Evolutionary conservation across 169 alveolate genomes (phyloP), one percentile per base, ranked within the genome.

Genomic region (Cryptosporidium felis): DNA sequence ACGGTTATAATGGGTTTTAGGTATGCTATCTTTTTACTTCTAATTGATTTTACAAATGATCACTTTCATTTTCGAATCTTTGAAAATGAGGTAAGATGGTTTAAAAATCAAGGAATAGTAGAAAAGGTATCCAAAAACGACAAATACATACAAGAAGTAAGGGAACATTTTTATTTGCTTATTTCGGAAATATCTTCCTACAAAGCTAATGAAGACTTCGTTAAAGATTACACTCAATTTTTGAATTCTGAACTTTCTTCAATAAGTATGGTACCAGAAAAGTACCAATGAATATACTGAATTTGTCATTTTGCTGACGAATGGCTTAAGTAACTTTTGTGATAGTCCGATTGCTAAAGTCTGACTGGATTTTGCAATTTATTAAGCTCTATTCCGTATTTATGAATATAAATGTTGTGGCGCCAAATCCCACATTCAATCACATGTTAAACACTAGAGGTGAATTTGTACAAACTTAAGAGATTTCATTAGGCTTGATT

Each of bases 1-100:
- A 5, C 85, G 12, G 45, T 56, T 12, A 10, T 74, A 9, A 21
- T 74, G n/a, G 46, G 46, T n/a, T 74, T 74, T 26, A 74, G 85
- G 0, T 56, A 74, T 18, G 63, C 67, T 3, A 38, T 40, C 36
- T 51, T 74, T 21, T 18, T 53, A 28, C 65, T 74, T n/a, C 3
- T 74, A 18, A 32, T 38, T 8, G 66, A 49, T 36, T 18, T 34
- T 3, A 49, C 36, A 10, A 34, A 61, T n/a, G 51, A 42, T 23
- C 30, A 9, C 2, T 40, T 23, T 28, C 62, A 65, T 47, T 8
- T 23, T 5, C 18, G 30, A 45, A 45, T 65, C 3, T 53, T 65
- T 65, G 81, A 65, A 47, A 65, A 65, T 28, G 81, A 65, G 36
- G 18, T 65, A 14, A 21, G 4, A 16, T 65, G 81, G 81, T 45